phyloP scores from a whole-genome alignment of 2,329 filamentous ascomycete genomes.

The Fusarium hainanense region DNA sequence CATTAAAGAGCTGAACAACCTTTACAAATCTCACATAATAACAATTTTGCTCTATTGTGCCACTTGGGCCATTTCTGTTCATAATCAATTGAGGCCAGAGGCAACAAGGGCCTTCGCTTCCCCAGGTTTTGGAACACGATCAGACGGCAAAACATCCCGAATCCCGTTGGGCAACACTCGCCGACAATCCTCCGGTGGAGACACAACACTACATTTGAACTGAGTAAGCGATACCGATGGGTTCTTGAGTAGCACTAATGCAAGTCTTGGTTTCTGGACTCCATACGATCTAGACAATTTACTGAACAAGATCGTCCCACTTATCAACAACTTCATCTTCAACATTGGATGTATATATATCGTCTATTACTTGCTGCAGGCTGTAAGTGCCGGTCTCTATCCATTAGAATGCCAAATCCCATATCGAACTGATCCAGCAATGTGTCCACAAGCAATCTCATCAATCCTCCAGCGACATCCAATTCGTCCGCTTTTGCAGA shows the following conservation, averaged over 20 bases:
- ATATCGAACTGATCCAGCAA: slow-evolving; percentile 4
- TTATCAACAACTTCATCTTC: not conserved
- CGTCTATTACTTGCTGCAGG: slow-evolving; percentile 15
- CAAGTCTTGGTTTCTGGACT: not conserved
- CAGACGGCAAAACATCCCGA: slow-evolving; percentile 20
- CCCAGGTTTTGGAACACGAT: not conserved
- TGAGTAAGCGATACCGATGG: slow-evolving; percentile 4
- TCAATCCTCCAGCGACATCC: slow-evolving; percentile 24
- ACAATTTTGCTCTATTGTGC: too few relatives aligned
- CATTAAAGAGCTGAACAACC: not conserved
- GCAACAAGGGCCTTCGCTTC: not conserved
- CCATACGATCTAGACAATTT: not conserved
- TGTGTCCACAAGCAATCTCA: slow-evolving; percentile 2
- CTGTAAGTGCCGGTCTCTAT: not conserved
- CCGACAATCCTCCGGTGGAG: slow-evolving; percentile 16
- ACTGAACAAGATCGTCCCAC: not conserved
- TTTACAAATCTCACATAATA: not conserved
- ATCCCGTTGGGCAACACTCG: slow-evolving; percentile 3
- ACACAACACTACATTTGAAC: not conserved
- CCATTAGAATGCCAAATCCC: not conserved
- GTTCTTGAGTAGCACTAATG: slow-evolving; percentile 17
- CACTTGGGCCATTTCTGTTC: not conserved
- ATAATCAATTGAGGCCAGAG: not conserved
- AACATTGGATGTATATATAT: slow-evolving; percentile 12
- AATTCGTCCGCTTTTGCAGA: slow-evolving; percentile 22